Conservation (phyloP, 1,284 basidiomycete species). For the Puccinia coronata region DNA sequence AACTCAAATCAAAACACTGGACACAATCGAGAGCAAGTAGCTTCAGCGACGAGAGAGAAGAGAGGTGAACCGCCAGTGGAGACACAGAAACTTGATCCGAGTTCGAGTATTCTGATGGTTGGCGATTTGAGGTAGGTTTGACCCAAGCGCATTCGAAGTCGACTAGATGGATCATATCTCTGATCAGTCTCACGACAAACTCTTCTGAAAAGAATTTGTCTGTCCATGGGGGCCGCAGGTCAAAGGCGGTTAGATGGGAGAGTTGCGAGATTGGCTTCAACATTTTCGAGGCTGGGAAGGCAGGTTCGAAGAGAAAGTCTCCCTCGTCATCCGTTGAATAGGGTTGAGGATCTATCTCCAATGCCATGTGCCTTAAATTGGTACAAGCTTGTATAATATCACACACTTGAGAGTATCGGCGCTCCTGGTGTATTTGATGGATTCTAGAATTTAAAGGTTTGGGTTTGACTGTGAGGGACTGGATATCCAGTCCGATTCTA, state of each 20-base stretch:
- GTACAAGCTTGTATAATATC: not conserved
- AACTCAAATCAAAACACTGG: not conserved
- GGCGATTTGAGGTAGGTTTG: not conserved
- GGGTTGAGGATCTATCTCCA: not conserved
- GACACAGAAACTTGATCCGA: not conserved
- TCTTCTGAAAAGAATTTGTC: too few species aligned
- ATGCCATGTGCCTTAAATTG: not conserved
- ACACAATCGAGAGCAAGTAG: not conserved
- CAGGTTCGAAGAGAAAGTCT: not conserved
- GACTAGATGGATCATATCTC: not conserved
- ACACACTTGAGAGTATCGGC: not conserved
- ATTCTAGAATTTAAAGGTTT: not conserved
- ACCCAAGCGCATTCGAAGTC: not conserved
- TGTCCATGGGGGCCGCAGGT: not conserved
- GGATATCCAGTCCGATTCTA: not conserved
- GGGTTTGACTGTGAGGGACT: not conserved
- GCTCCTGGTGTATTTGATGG: not conserved
- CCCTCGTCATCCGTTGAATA: not conserved
- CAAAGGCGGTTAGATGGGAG: not conserved
- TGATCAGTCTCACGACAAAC: not conserved
- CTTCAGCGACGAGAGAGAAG: not conserved
- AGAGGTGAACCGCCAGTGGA: conserved; percentile 3
- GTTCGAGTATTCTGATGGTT: not conserved
- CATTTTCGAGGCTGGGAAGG: not conserved
- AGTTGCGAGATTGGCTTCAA: not conserved